phyloP scores from a whole-genome alignment of 176 grass and related monocot genomes.

The Panicum miliaceum region DNA sequence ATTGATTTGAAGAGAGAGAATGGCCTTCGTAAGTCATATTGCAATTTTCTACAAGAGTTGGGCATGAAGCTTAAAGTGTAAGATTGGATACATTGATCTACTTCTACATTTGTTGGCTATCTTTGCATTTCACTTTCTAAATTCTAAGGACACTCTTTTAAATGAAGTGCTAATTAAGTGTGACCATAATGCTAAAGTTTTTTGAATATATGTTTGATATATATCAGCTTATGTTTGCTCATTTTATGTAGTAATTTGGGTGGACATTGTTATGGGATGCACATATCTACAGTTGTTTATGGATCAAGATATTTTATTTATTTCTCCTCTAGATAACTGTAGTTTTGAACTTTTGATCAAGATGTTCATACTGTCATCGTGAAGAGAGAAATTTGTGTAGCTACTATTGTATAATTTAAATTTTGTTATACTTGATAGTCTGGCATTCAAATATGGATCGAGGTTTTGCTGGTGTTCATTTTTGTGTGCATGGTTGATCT shows the following conservation, averaged over 20 bases:
- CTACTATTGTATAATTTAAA: conserved; percentile 7
- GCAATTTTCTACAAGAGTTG: conserved; percentile 89
- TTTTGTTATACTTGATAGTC: background rate
- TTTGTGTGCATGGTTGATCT: conserved; percentile 8
- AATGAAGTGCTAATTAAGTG: background rate
- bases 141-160: conserved; percentile 15
- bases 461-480: background rate
- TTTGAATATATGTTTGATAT: background rate
- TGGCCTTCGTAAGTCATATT: conserved; percentile 80
- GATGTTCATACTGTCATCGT: background rate
- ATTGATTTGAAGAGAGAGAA: conserved; percentile 93
- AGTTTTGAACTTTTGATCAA: background rate
- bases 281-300: background rate
- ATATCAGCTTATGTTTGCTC: conserved; percentile 19
- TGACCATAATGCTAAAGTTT: background rate
- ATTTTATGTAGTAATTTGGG: conserved; percentile 4
- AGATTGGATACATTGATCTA: conserved; percentile 47
- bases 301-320: background rate
- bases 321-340: background rate
- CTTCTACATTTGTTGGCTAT: conserved; percentile 1
- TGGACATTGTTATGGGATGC: background rate
- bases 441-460: conserved; percentile 23
- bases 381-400: background rate
- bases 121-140: background rate
- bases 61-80: conserved; percentile 98